Base-by-base conservation (phyloP, 2,329 filamentous ascomycete genomes). In the Blastomyces silverae region DNA sequence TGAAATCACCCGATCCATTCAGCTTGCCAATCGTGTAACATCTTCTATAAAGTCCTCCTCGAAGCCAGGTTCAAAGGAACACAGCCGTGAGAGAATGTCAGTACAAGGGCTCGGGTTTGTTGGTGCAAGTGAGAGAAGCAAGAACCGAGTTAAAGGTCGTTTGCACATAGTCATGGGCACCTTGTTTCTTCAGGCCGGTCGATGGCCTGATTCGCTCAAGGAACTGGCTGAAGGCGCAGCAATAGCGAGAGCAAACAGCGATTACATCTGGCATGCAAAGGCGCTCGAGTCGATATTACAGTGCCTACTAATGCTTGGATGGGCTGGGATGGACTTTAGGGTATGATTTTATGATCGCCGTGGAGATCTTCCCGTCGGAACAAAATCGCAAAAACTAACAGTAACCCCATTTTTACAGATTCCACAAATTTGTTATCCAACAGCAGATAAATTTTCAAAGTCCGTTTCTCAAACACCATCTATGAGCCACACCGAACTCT, bases 231-330 rank as follows among this genome's bases (percentile, higher is more conserved):
- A 97, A 66, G 91, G 89, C 63, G 92, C 90, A 1, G 84, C 85
- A 11, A 86, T 88, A 70, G 89, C 91, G 20, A 89, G 91, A 70
- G 87, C 86, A 48, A 84, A 90, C 65, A 92, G 91, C 71, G 94
- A 99, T 76, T 91, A 96, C 76, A 76, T 97, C n/a, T 99, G 94
- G 93, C 91, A 97, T 78, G 94, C 90, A 22, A 97, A 97, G 77
- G 92, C 91, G 0, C 81, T 99, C 25, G 95, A 99, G 74, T 87
- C 92, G 37, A 90, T 96, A 66, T 80, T 94, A 58, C 83, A 96
- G 34, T 91, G 89, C 72, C 83, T 97, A 69, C 73, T 97, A 52
- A 84, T 97, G 71, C 86, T 96, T 67, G 89, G 87, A 39, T 96
- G 92, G 90, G 85, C 88, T 46, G 89, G 88, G 3, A 82, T 93